These are phyloP conservation scores for Rosa rugosa DNA, from an alignment of 306 rosid species.

Conservation along the genomic window DNA sequence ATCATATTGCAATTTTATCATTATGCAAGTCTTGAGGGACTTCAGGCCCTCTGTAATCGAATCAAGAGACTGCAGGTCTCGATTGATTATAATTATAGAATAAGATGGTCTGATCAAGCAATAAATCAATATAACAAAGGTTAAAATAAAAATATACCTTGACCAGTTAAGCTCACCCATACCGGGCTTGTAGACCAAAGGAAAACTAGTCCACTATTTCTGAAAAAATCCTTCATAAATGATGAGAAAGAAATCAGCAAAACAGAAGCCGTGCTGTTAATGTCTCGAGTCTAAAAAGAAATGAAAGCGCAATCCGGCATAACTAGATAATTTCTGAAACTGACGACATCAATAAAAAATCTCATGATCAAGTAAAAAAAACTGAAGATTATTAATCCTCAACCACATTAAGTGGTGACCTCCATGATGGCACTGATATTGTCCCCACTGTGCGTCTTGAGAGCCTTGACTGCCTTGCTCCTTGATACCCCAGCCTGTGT, in stretches of 20 bases:
- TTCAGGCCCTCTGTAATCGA: too few species aligned
- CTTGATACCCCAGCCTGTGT: conserved; percentile 87
- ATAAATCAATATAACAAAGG: too few species aligned
- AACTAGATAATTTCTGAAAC: conserved; percentile 29
- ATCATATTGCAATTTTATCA: too few species aligned
- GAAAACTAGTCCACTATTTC: too few species aligned
- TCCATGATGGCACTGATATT: conserved; percentile 92
- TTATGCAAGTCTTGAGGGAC: too few species aligned
- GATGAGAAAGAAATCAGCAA: not conserved
- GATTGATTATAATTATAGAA: too few species aligned
- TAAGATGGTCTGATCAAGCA: too few species aligned
- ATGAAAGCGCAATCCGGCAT: conserved; percentile 24
- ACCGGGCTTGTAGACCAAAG: too few species aligned
- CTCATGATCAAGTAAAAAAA: conserved; percentile 10
- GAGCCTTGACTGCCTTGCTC: conserved; percentile 92
- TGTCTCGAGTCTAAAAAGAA: conserved; percentile 34
- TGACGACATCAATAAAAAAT: conserved; percentile 24
- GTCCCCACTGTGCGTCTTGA: conserved; percentile 73
- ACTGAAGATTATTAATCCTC: not conserved
- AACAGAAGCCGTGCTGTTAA: conserved; percentile 6
- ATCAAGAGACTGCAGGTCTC: too few species aligned
- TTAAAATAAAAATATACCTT: too few species aligned
- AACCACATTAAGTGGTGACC: conserved; percentile 56
- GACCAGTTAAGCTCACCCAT: too few species aligned
- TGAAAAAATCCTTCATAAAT: not conserved